Evolutionary conservation across 345 rosid genomes (phyloP), one percentile per base, ranked within the genome.

Genomic region (Arabidopsis suecica): DNA sequence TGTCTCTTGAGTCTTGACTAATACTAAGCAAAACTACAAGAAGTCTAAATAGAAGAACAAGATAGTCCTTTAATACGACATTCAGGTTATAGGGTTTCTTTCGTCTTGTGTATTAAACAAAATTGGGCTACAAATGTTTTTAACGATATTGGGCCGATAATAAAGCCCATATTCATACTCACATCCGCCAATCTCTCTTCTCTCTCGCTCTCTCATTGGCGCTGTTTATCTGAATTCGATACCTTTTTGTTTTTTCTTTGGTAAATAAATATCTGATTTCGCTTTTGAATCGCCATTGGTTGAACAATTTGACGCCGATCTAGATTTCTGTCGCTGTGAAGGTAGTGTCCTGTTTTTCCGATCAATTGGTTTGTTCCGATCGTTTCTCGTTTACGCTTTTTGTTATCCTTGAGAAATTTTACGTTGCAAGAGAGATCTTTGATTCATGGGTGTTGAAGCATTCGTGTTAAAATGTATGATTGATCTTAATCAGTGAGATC

Each of bases 271-370:
- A 62, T 62, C 68, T 62, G 68, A 62, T 62, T 62, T 62, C 32
- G 67, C 34, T 44, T 69, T 48, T 58, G 72, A 57, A 58, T 66
- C 72, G 57, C 65, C 77, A 53, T 53, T 63, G 62, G 51, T 65
- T 36, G 23, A 66, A 57, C 32, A 25, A 64, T 47, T 28, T 38
- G 42, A 74, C 78, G 5, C 67, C 72, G 53, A 74, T 66, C 40
- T 65, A 58, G 47, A 55, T 22, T 12, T 65, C 33, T 56, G 9
- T n/a, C 9, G 45, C 37, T 42, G 18, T 64, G 25, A 41, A 54
- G 71, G 56, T 64, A 64, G 34, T 61, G 20, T 11, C 3, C 44
- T 62, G 41, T 4, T 72, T 18, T 49, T 18, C 47, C 32, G 22
- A 65, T 25, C 30, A 54, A 14, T 41, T 63, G 1, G 7, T 13